phyloP scores from a whole-genome alignment of 495 filamentous ascomycete species.

The Hypomontagnella submonticulosa region DNA sequence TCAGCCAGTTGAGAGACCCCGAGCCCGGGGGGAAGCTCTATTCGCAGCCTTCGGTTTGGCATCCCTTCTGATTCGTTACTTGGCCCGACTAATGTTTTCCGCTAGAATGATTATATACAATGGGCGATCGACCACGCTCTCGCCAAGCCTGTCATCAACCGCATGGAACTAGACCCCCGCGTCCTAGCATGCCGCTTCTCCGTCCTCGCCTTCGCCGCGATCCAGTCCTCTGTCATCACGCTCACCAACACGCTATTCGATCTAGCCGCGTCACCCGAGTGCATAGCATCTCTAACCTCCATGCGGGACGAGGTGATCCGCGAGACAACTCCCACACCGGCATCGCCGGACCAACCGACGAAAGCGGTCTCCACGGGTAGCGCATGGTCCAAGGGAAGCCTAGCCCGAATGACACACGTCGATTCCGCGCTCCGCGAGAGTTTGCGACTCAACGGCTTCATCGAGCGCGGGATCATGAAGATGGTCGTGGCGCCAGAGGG shows the following conservation, averaged over 20 bases:
- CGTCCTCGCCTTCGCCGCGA: conserved; percentile 55
- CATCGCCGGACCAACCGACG: too few relatives aligned
- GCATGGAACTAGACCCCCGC: conserved; percentile 37
- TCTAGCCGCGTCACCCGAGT: conserved; percentile 43
- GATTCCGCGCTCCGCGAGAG: conserved; percentile 57
- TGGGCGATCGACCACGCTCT: conserved; percentile 51
- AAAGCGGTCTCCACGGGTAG: too few relatives aligned
- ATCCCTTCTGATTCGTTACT: not conserved
- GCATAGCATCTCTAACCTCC: conserved; percentile 31
- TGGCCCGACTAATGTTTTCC: not conserved
- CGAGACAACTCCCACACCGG: conserved; percentile 7
- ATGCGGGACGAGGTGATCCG: conserved; percentile 44
- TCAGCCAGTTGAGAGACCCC: conserved; percentile 11
- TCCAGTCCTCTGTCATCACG: conserved; percentile 60
- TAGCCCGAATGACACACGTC: conserved; percentile 49
- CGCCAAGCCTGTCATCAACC: conserved; percentile 37
- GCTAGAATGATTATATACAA: conserved; percentile 51
- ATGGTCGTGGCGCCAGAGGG: conserved; percentile 54
- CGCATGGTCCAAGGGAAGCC: conserved; percentile 50
- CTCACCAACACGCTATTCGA: conserved; percentile 56
- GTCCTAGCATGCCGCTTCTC: conserved; percentile 52
- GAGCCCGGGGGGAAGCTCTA: conserved; percentile 14
- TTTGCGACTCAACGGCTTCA: conserved; percentile 54
- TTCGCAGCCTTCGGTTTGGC: conserved; percentile 25
- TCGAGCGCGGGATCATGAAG: conserved; percentile 53